phyloP scores from a whole-genome alignment of 2,329 filamentous ascomycete genomes.

The Huntiella savannae region DNA sequence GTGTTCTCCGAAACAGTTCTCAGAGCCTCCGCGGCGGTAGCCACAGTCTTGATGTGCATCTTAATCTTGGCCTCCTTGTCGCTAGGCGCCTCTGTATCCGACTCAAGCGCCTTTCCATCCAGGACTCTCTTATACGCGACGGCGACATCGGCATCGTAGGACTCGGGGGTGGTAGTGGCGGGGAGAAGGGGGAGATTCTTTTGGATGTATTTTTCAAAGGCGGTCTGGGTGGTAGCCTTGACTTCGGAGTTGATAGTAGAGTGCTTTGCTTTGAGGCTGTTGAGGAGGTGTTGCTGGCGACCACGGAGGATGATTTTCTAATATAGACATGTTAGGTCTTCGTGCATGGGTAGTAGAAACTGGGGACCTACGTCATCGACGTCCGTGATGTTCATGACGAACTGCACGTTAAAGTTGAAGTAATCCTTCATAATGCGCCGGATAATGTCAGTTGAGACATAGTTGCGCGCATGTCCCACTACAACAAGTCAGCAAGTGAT shows the following conservation, averaged over 20 bases:
- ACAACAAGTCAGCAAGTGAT: neutral
- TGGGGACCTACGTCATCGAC: conserved; percentile 39
- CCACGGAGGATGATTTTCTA: conserved; percentile 39
- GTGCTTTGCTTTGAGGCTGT: conserved; percentile 18
- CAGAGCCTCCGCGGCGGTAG: conserved; percentile 23
- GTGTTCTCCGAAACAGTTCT: conserved; percentile 21
- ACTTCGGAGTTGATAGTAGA: conserved; percentile 7
- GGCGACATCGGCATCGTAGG: conserved; percentile 31
- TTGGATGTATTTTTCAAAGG: conserved; percentile 36
- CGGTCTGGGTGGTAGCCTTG: conserved; percentile 16
- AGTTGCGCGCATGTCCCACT: conserved; percentile 69
- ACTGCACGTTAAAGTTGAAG: conserved; percentile 64
- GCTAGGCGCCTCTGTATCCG: conserved; percentile 37
- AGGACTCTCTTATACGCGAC: conserved; percentile 34
- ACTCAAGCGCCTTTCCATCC: conserved; percentile 33
- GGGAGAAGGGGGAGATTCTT: conserved; percentile 34
- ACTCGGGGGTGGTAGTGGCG: conserved; percentile 22
- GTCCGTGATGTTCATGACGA: conserved; percentile 88
- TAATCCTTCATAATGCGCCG: conserved; percentile 66
- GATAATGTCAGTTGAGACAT: conserved; percentile 78
- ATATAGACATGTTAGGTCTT: neutral
- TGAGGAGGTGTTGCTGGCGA: conserved; percentile 62
- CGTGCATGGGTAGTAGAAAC: neutral
- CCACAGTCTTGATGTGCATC: conserved; percentile 61
- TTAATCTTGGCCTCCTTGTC: conserved; percentile 76